Evolutionary conservation across 805 yeast genomes (phyloP).

Genomic region (Monosporozyma solicola): DNA sequence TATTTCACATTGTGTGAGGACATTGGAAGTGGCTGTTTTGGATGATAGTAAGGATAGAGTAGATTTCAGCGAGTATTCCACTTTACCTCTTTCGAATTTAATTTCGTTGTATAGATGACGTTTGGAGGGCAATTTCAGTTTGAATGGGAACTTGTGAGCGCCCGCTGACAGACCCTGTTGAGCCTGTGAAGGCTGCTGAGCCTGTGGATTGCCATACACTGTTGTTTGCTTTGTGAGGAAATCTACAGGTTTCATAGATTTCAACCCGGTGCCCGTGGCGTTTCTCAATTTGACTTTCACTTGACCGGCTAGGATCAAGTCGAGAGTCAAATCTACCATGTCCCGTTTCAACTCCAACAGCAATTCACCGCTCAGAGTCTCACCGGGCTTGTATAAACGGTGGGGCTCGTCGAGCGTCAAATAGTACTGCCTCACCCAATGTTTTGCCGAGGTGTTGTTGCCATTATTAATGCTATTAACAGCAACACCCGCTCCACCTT

Average conservation of each 20-base stretch:
- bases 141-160: constrained; percentile 81
- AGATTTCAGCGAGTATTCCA: constrained; percentile 45
- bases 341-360: constrained; percentile 49
- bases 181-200: not conserved
- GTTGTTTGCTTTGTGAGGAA: constrained; percentile 52
- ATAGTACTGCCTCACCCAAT: constrained; percentile 18
- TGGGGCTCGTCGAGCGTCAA: constrained; percentile 69
- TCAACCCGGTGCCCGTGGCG: constrained; percentile 38
- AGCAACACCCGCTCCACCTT: not conserved
- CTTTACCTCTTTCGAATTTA: constrained; percentile 80
- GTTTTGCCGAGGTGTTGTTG: not conserved
- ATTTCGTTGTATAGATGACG: constrained; percentile 53
- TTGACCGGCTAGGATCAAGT: constrained; percentile 46
- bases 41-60: constrained; percentile 3
- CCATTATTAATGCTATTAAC: not conserved
- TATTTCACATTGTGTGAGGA: constrained; percentile 39
- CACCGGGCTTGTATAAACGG: constrained; percentile 72
- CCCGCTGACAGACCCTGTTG: constrained; percentile 56
- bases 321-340: constrained; percentile 39
- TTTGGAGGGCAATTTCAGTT: constrained; percentile 66
- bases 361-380: constrained; percentile 56
- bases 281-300: constrained; percentile 44
- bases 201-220: constrained; percentile 50
- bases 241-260: constrained; percentile 42
- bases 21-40: not conserved